Conservation (phyloP, 805 yeast species). For the Sungouiozyma ichnusensis region DNA sequence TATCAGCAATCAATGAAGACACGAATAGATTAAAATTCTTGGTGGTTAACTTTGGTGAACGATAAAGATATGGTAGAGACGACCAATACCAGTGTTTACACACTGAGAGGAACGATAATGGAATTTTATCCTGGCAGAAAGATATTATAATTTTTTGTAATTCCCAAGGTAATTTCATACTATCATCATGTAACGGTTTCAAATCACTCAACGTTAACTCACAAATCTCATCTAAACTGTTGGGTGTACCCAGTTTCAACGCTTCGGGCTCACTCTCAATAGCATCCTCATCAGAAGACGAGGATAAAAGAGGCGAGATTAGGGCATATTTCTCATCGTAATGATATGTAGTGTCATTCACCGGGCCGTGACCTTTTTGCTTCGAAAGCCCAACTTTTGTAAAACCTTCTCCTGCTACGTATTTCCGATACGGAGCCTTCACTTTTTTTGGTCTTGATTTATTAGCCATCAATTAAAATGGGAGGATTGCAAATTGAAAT, state of each 20-base stretch:
- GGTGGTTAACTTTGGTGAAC: constrained; percentile 50
- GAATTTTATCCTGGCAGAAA: constrained; percentile 5
- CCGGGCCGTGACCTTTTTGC: constrained; percentile 1
- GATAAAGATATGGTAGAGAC: constrained; percentile 57
- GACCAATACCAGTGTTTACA: constrained; percentile 49
- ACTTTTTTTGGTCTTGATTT: constrained; percentile 78
- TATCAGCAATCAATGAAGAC: constrained; percentile 43
- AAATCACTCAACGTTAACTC: neutral
- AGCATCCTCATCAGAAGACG: neutral
- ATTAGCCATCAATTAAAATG: constrained; percentile 76
- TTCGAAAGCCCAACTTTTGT: constrained; percentile 6
- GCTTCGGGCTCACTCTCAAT: neutral
- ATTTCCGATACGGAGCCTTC: constrained; percentile 69
- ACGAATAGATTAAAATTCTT: constrained; percentile 66
- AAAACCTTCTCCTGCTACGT: constrained; percentile 41
- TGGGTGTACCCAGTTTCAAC: neutral
- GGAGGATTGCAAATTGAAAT: no score
- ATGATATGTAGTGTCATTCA: neutral
- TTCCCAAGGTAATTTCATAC: constrained; percentile 38
- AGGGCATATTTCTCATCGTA: neutral
- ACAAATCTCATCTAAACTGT: neutral
- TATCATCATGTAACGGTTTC: neutral
- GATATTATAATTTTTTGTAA: constrained; percentile 33
- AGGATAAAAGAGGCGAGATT: neutral
- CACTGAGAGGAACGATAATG: constrained; percentile 43